Conservation (phyloP, 306 rosid species). For the Comarum palustre region DNA sequence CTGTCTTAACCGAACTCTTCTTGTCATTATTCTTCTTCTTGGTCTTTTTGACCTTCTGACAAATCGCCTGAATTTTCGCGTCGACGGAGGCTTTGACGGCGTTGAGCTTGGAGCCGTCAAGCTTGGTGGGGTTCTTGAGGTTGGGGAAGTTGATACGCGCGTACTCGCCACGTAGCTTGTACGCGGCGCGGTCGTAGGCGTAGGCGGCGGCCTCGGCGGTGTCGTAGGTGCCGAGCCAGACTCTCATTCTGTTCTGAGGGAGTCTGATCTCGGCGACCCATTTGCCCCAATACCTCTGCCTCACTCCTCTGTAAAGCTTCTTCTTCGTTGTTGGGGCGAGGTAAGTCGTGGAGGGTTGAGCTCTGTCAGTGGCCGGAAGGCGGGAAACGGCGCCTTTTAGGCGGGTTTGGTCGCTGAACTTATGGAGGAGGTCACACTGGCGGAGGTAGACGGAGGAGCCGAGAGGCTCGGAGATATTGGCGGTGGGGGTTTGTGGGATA, state of each 20-base stretch:
- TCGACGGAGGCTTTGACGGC: conserved; percentile 69
- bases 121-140: conserved; percentile 53
- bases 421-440: conserved; percentile 75
- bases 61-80: conserved; percentile 81
- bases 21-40: conserved; percentile 50
- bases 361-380: conserved; percentile 9
- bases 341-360: conserved; percentile 10
- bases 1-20: conserved; percentile 29
- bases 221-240: conserved; percentile 93
- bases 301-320: conserved; percentile 90
- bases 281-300: conserved; percentile 99
- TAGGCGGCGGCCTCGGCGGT: conserved; percentile 93
- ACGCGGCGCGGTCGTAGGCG: conserved; percentile 95
- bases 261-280: conserved; percentile 98
- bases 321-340: conserved; percentile 42
- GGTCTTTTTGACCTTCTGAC: conserved; percentile 73
- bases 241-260: conserved; percentile 95
- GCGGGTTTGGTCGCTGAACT: conserved; percentile 51
- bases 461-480: conserved; percentile 32
- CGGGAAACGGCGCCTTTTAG: conserved; percentile 18
- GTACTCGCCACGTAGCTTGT: conserved; percentile 88
- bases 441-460: conserved; percentile 79
- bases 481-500: conserved; percentile 24
- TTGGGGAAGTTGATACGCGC: conserved; percentile 93
- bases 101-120: conserved; percentile 55